Evolutionary conservation across 495 filamentous ascomycete genomes (phyloP), one percentile per base, ranked within the genome.

Genomic region (Xeromyces bisporus): DNA sequence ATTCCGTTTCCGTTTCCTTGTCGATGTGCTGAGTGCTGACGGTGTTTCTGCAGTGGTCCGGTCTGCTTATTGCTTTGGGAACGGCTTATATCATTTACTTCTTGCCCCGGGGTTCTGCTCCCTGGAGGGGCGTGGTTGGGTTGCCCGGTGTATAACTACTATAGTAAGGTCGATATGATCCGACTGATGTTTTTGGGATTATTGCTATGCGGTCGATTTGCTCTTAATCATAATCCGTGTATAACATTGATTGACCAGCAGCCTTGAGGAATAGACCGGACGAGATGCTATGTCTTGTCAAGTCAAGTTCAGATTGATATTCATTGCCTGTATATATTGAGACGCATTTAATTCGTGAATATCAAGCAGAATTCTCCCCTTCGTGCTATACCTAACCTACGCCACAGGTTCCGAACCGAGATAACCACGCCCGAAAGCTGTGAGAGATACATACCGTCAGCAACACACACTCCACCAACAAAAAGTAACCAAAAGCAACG

Each of bases 41-140:
- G n/a, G n/a, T n/a, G n/a, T n/a, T 33, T 33, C 15, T 25, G 28
- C 36, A 78, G 78, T 60, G 80, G 39, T 82, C 79, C 21, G 83
- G 83, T 0, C 51, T 91, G 11, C 26, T 75, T 7, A 66, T 85
- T 14, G 80, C 84, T 7, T 53, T 81, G 23, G 51, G 60, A 3
- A 71, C 68, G 24, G 52, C 92, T 3, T 89, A 79, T 46, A 39
- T 62, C 3, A 67, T 83, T 23, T 93, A 92, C 48, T 72, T 84
- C 31, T 58, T 89, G 5, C 85, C 85, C 0, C 62, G 82, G 35
- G 67, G 55, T 26, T 36, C 78, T 17, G 67, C 74, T 12, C 58
- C 62, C 2, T 46, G 82, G 51, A 67, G 80, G 39, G 53, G 58
- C 16, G 37, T 87, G 11, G 47, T 91, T 29, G 85, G 85, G 1